A percentile compares a stretch with the other conserved stretches of the same genome.
Evolutionary conservation across 495 filamentous ascomycete species (phyloP).

Genomic region (Rhypophila decipiens): DNA sequence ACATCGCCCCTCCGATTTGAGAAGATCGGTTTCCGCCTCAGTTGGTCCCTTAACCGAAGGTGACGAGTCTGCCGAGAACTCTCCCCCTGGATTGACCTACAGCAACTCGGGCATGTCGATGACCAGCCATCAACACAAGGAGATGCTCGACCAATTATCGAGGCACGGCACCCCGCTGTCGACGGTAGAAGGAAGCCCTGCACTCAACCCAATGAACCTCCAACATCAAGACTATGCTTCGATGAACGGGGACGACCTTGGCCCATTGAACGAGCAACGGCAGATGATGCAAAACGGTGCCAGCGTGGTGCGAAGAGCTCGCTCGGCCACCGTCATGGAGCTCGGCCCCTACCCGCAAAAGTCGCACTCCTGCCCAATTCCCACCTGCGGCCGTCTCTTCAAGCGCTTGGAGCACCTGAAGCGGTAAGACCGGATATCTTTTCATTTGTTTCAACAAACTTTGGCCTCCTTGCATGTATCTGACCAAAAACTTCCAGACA

Average conservation of each 20-base stretch:
- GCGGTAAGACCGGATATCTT: slow-evolving; percentile 62
- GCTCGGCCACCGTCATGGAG: slow-evolving; percentile 95
- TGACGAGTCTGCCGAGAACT: slow-evolving; percentile 63
- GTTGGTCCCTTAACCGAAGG: slow-evolving; percentile 75
- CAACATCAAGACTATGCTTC: slow-evolving; percentile 62
- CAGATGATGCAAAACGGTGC: slow-evolving; percentile 55
- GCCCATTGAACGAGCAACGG: slow-evolving; percentile 54
- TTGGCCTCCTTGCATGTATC: slow-evolving; percentile 35
- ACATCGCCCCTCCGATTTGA: slow-evolving; percentile 74
- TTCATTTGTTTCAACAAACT: slow-evolving; percentile 39
- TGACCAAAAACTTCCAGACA: slow-evolving; percentile 71
- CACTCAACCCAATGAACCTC: slow-evolving; percentile 59
- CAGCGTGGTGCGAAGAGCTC: slow-evolving; percentile 78
- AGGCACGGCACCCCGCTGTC: slow-evolving; percentile 82
- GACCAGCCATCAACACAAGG: slow-evolving; percentile 61
- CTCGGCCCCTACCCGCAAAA: slow-evolving; percentile 94
- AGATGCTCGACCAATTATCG: slow-evolving; percentile 67
- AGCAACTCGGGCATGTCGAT: slow-evolving; percentile 54
- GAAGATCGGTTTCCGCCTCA: slow-evolving; percentile 85
- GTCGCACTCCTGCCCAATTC: slow-evolving; percentile 97
- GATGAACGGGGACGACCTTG: slow-evolving; percentile 57
- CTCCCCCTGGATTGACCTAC: slow-evolving; percentile 62
- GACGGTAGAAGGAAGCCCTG: slow-evolving; percentile 69
- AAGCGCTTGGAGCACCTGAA: slow-evolving; percentile 99
- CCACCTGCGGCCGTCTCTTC: slow-evolving; percentile 92